Conservation (phyloP, 2,329 filamentous ascomycete genomes). For the Fusarium verrucosum region DNA sequence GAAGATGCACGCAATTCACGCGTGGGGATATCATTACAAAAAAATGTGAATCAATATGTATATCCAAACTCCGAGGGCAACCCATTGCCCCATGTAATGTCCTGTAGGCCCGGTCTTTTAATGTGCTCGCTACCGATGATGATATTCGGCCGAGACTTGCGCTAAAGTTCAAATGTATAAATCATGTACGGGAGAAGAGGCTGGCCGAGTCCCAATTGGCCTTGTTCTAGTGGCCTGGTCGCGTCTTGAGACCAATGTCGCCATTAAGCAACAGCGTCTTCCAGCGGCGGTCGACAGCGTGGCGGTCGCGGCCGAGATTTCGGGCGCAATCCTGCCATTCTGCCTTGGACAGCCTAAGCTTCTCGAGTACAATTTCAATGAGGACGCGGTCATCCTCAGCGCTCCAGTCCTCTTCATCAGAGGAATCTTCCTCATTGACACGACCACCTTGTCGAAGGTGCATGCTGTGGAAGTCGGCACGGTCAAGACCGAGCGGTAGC, state of each 20-base stretch:
- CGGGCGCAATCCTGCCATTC: constrained; percentile 75
- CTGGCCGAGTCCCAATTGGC: constrained; percentile 50
- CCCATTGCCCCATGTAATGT: constrained; percentile 32
- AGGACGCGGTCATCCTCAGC: constrained; percentile 71
- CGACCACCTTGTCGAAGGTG: constrained; percentile 45
- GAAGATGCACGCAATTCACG: constrained; percentile 24
- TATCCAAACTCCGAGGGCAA: constrained; percentile 36
- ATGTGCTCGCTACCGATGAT: constrained; percentile 21
- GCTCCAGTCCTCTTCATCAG: constrained; percentile 64
- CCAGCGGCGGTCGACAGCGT: constrained; percentile 68
- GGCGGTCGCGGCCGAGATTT: constrained; percentile 68
- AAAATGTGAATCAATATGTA: constrained; percentile 24
- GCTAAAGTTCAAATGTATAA: constrained; percentile 27
- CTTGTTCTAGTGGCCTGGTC: constrained; percentile 55
- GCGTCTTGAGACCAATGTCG: constrained; percentile 66
- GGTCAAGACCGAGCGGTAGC: constrained; percentile 68
- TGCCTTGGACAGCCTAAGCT: constrained; percentile 69
- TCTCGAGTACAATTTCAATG: constrained; percentile 73
- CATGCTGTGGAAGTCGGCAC: constrained; percentile 64
- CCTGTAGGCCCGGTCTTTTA: constrained; percentile 33
- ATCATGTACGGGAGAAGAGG: constrained; percentile 32
- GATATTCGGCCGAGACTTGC: constrained; percentile 25
- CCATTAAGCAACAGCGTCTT: constrained; percentile 68
- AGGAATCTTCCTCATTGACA: constrained; percentile 54
- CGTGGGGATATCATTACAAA: constrained; percentile 43